Percentiles rank a stretch among this genome's conserved stretches.
Evolutionary conservation across 163 green algal genomes (phyloP).

Genomic region (Scenedesmus sp.): DNA sequence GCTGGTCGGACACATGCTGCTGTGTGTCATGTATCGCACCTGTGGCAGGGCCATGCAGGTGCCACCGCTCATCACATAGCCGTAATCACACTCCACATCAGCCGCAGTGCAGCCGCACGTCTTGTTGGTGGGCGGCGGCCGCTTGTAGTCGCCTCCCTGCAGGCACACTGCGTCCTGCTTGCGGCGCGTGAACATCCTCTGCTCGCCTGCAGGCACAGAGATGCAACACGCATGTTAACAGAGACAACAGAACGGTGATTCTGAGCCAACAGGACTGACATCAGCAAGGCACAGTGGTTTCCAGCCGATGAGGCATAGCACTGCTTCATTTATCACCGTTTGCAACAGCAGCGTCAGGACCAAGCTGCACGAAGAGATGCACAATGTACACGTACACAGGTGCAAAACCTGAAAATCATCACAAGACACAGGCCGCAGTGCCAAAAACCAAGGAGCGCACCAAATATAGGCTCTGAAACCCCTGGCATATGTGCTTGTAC

Average conservation of each 20-base stretch:
- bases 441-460: too few relatives aligned
- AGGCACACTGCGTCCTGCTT: slow-evolving; percentile 52
- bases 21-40: neutral
- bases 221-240: neutral
- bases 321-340: too few relatives aligned
- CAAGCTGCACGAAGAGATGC: too few relatives aligned
- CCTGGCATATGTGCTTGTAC: too few relatives aligned
- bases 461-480: too few relatives aligned
- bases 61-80: slow-evolving; percentile 41
- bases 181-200: slow-evolving; percentile 51
- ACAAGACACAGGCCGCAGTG: too few relatives aligned
- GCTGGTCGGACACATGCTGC: too few relatives aligned
- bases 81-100: slow-evolving; percentile 73
- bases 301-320: too few relatives aligned
- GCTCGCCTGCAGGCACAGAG: slow-evolving; percentile 45
- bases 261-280: neutral
- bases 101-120: slow-evolving; percentile 63
- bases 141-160: slow-evolving; percentile 59
- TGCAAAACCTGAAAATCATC: too few relatives aligned
- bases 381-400: too few relatives aligned
- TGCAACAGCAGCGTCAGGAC: too few relatives aligned
- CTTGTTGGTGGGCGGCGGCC: slow-evolving; percentile 50
- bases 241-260: neutral
- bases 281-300: too few relatives aligned
- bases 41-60: slow-evolving; percentile 32